These are phyloP conservation scores for Dunaliella sp. DNA, from an alignment of 139 green algal species.

Conservation along the genomic window DNA sequence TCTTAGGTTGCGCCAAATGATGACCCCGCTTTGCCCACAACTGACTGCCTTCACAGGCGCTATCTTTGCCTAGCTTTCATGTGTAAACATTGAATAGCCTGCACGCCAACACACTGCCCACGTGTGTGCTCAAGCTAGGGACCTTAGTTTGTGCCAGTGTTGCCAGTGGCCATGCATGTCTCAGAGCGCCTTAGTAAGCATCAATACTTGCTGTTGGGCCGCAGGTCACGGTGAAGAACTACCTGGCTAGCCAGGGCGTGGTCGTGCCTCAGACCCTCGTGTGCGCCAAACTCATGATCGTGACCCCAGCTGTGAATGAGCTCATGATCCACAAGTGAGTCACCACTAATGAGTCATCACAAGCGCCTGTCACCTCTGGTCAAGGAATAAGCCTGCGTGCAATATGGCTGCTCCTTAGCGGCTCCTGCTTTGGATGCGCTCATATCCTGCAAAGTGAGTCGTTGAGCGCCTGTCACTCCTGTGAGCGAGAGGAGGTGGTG, in stretches of 20 bases:
- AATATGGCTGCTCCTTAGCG: no score
- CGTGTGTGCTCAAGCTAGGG: not conserved
- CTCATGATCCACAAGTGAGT: slow-evolving; percentile 21
- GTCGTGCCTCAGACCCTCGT: slow-evolving; percentile 18
- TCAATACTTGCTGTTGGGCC: not conserved
- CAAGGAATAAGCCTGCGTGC: no score
- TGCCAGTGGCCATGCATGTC: not conserved
- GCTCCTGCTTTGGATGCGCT: no score
- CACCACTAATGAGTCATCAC: no score
- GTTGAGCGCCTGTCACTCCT: no score
- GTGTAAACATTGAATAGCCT: not conserved
- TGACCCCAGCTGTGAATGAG: slow-evolving; percentile 24
- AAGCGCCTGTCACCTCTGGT: no score
- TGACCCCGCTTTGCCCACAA: no score
- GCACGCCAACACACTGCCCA: not conserved
- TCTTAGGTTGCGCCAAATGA: no score
- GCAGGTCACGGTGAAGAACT: not conserved
- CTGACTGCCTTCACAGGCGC: no score
- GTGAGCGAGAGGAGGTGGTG: no score
- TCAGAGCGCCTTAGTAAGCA: not conserved
- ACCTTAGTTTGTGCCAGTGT: not conserved
- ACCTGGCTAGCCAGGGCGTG: slow-evolving; percentile 18
- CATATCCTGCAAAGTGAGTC: no score
- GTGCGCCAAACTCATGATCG: not conserved
- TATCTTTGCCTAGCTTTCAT: not conserved